Conservation (phyloP, 495 filamentous ascomycete species). For the Astrothelium macrocarpum region DNA sequence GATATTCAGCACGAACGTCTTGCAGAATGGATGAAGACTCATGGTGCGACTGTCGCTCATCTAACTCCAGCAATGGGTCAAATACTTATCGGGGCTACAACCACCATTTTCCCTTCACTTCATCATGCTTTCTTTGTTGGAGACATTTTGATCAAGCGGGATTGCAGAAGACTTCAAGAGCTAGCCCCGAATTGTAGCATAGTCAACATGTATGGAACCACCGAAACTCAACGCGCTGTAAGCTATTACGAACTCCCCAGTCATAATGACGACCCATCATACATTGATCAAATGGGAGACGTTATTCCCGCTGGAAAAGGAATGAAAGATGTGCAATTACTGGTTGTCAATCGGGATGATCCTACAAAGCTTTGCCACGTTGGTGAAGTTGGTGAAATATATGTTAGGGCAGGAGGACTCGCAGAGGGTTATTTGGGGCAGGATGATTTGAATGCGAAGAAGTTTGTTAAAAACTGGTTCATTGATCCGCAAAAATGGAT, state of each 20-base stretch:
- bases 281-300: constrained; percentile 62
- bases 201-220: constrained; percentile 88
- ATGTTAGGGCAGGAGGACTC: constrained; percentile 76
- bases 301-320: constrained; percentile 80
- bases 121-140: constrained; percentile 88
- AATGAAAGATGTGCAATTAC: constrained; percentile 86
- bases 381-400: constrained; percentile 82
- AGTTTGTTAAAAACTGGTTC: constrained; percentile 89
- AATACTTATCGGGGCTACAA: constrained; percentile 70
- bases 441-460: constrained; percentile 54
- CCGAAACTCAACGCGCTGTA: constrained; percentile 81
- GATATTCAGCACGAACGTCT: constrained; percentile 83
- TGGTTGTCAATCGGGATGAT: constrained; percentile 80
- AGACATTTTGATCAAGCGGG: constrained; percentile 78
- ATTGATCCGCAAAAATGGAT: constrained; percentile 66
- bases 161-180: constrained; percentile 67
- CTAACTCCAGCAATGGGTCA: constrained; percentile 95
- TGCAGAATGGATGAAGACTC: constrained; percentile 82
- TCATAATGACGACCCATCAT: constrained; percentile 52
- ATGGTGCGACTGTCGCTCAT: constrained; percentile 75
- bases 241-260: constrained; percentile 80
- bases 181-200: constrained; percentile 74
- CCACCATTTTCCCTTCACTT: constrained; percentile 53
- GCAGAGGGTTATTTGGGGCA: constrained; percentile 80
- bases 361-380: constrained; percentile 60